Evolutionary conservation across 1,139 yeast genomes (phyloP).

Genomic region (Magnusiomyces paraingens): DNA sequence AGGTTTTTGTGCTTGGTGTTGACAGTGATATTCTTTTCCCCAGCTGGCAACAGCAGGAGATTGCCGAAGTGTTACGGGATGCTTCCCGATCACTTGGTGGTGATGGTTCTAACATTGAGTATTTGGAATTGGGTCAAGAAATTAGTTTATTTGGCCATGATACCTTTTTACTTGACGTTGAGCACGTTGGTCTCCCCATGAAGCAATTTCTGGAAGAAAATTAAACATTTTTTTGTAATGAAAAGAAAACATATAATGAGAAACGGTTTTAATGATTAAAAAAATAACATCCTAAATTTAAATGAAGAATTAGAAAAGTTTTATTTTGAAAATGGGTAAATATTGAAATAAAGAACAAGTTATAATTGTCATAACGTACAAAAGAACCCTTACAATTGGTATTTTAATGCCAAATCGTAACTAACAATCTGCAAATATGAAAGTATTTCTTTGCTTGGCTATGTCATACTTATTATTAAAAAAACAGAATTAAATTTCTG

Average conservation of each 20-base stretch:
- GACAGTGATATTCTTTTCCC: slow-evolving; percentile 90
- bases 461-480: too few relatives aligned
- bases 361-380: too few relatives aligned
- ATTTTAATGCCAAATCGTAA: too few relatives aligned
- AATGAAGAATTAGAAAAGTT: too few relatives aligned
- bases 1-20: slow-evolving; percentile 77
- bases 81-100: slow-evolving; percentile 27
- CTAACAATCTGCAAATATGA: too few relatives aligned
- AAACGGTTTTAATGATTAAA: too few relatives aligned
- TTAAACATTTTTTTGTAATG: background rate
- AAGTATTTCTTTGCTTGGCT: too few relatives aligned
- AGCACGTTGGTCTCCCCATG: slow-evolving; percentile 75
- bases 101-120: slow-evolving; percentile 30
- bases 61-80: slow-evolving; percentile 52
- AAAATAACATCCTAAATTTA: too few relatives aligned
- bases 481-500: too few relatives aligned
- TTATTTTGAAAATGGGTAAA: too few relatives aligned
- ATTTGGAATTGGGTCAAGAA: slow-evolving; percentile 69
- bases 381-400: too few relatives aligned
- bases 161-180: slow-evolving; percentile 72
- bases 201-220: slow-evolving; percentile 46
- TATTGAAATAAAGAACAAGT: too few relatives aligned
- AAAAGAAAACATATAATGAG: slow-evolving; percentile 8
- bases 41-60: slow-evolving; percentile 88
- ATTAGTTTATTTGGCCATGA: slow-evolving; percentile 85